Percentiles rank a stretch among this genome's conserved stretches.
phyloP scores from a whole-genome alignment of 306 rosid genomes.

The Echinosophora koreensis region DNA sequence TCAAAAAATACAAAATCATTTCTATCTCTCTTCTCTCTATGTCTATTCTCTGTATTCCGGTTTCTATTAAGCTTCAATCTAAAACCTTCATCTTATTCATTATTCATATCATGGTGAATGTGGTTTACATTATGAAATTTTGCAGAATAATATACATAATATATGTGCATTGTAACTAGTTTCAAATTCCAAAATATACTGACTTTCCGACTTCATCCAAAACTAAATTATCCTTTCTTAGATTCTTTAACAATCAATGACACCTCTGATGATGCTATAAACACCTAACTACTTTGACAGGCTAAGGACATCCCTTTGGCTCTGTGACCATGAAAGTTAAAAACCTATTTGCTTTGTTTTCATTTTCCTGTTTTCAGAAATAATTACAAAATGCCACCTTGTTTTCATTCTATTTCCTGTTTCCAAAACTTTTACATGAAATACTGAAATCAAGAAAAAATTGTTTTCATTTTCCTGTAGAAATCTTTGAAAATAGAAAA shows the following conservation, averaged over 20 bases:
- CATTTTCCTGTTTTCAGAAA: too few species aligned
- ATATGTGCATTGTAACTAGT: neutral
- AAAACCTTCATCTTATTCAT: conserved; percentile 25
- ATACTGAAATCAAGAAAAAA: too few species aligned
- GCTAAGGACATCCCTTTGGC: neutral
- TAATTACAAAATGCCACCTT: too few species aligned
- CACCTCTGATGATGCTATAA: neutral
- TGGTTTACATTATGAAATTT: conserved; percentile 34
- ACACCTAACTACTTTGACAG: conserved; percentile 20
- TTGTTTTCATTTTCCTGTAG: too few species aligned
- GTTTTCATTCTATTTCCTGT: too few species aligned
- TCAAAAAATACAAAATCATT: too few species aligned
- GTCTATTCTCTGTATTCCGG: too few species aligned
- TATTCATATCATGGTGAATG: neutral
- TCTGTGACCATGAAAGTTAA: neutral
- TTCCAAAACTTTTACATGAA: too few species aligned
- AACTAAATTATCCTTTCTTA: conserved; percentile 17
- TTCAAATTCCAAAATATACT: conserved; percentile 7
- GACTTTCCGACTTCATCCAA: neutral
- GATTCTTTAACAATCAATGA: neutral
- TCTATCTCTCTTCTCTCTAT: too few species aligned
- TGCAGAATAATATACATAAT: neutral
- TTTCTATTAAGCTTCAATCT: conserved; percentile 14
- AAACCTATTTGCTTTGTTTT: too few species aligned
- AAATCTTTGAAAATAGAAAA: too few species aligned